Base-by-base conservation (phyloP, 116 monocot genomes). In the Posidonia oceanica region DNA sequence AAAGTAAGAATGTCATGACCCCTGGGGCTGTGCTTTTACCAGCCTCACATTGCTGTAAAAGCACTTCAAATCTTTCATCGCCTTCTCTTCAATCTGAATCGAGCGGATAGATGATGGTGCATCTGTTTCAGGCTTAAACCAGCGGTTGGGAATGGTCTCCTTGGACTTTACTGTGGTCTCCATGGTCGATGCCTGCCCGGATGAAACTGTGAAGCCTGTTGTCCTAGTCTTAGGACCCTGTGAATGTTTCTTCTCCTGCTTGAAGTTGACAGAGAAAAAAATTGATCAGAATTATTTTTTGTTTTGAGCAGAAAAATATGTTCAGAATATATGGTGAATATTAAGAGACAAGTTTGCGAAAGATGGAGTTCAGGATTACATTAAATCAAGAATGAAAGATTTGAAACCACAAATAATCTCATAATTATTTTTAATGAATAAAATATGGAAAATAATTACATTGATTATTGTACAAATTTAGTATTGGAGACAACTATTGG, bases 41-140 rank as follows among this genome's bases (percentile, higher is more conserved):
- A 99, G 68, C 74, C 75, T 99, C 29, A 99, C 98, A 29, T 72
- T 86, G 79, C 77, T 90, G 81, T 99, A 99, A 73, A 84, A 90
- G 64, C 86, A 90, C 68, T 84, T 99, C 74, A 99, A 79, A 52
- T 99, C 90, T 72, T 99, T 93, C 67, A 99, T 93, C 2, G 98
- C 98, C 78, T 76, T 86, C 78, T 98, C 98, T 66, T 99, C 98
- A 0, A 93, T 99, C 78, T 93, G 93, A 36, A 99, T 99, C 0
- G 93, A 93, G 16, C 98, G 84, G 61, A 99, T 81, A 36, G 98
- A 93, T 8, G 98, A 99, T 5, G 93, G 90, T 18, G 83, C 76
- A 36, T 99, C 93, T 0, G 44, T 75, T 63, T 99, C 98, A 16
- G 98, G 98, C 84, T 88, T 93, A 83, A 85, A 99, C 98, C 98